Base-by-base conservation (phyloP, 768 basidiomycete genomes). In the Tricholoma furcatifolium region DNA sequence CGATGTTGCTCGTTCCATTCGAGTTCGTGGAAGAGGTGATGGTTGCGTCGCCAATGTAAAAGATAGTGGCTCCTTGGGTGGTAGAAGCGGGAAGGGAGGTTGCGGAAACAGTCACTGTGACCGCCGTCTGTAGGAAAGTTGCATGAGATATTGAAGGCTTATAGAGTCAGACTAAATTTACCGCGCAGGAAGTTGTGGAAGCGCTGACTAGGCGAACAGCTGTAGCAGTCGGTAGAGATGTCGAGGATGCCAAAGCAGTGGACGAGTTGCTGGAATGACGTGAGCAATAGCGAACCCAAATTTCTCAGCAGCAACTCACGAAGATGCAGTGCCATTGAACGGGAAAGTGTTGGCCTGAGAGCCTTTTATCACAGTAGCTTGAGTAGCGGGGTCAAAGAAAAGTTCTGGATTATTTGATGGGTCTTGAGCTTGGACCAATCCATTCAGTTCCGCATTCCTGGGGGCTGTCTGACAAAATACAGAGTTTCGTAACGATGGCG, bases 401-500 rank as follows among this genome's bases (percentile, higher is more conserved):
- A 82, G 47, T 20, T 77, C 67, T 10, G 79, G 77, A 56, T 81
- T 72, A 44, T 81, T 79, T 38, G 71, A 74, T 18, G 76, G 74
- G 52, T 81, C 77, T 58, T 82, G 80, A n/a, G 70, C 74, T 58
- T 82, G 78, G 14, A 78, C 73, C 3, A 82, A 63, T 1, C 79
- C 79, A 47, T 71, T 70, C 17, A 82, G 71, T 56, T 80, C 70
- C 14, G 70, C 17, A 55, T 82, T 82, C 62, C 70, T 73, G 17
- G 81, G 80, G 1, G 77, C 72, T 54, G 70, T 76, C 64, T 77
- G 77, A 65, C 82, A 84, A 67, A 80, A 83, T 47, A 83, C 79
- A 3, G 80, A 81, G 67, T 81, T 82, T 40, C 79, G 70, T 43
- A 67, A 58, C 17, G 71, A 68, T 11, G 77, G 75, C 4, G 83